Percentiles rank a stretch among this genome's conserved stretches.
These are phyloP conservation scores for Phytophthora litchii DNA, from an alignment of 352 stramenopile genomes.

Conservation along the genomic window DNA sequence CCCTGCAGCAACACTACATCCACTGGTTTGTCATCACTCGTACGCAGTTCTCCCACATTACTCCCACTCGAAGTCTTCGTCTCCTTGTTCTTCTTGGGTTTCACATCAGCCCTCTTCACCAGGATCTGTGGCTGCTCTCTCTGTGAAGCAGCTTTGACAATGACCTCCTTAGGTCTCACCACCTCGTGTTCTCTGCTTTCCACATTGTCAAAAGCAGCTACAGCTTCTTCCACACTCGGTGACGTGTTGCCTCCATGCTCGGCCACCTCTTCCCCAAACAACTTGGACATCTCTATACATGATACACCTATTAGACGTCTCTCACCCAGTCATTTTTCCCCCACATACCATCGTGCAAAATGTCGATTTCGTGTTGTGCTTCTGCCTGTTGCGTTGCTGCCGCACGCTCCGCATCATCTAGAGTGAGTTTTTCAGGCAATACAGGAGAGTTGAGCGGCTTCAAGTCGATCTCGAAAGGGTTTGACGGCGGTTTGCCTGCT, in stretches of 20 bases:
- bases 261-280: conserved; percentile 57
- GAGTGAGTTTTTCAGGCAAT: conserved; percentile 15
- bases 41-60: not conserved
- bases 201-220: conserved; percentile 3
- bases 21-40: not conserved
- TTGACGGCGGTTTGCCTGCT: conserved; percentile 12
- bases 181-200: not conserved
- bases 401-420: conserved; percentile 23
- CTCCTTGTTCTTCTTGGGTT: conserved; percentile 9
- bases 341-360: conserved; percentile 45
- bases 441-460: conserved; percentile 20
- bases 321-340: too few relatives aligned
- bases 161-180: not conserved
- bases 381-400: conserved; percentile 25
- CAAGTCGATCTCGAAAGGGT: conserved; percentile 67
- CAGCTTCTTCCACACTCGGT: conserved; percentile 9
- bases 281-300: conserved; percentile 46
- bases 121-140: not conserved
- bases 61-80: not conserved
- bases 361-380: conserved; percentile 41
- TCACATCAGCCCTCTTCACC: conserved; percentile 2
- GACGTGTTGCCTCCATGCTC: conserved; percentile 32
- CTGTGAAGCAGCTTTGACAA: not conserved
- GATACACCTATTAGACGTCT: not conserved
- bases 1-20: conserved; percentile 32